A percentile compares a stretch with the other conserved stretches of the same genome.
These are phyloP conservation scores for Toxicodendron radicans DNA, from an alignment of 345 rosid species.

Conservation along the genomic window DNA sequence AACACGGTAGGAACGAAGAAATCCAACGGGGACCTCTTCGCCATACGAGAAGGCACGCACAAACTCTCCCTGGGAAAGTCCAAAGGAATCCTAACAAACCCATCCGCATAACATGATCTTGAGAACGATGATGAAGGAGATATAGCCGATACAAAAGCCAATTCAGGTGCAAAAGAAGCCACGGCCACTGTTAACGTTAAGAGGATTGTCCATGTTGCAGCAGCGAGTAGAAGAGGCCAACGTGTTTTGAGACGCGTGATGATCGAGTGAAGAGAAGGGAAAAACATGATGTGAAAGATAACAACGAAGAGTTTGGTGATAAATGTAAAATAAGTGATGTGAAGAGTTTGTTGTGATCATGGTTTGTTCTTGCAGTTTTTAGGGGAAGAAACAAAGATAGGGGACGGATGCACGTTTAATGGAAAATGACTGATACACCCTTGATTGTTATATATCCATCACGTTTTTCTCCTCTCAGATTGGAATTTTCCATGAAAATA, in stretches of 20 bases:
- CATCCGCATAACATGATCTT: slow-evolving; percentile 21
- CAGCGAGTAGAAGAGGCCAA: slow-evolving; percentile 18
- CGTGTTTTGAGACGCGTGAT: background rate
- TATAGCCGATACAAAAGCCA: slow-evolving; percentile 38
- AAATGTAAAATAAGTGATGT: background rate
- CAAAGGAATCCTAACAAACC: slow-evolving; percentile 35
- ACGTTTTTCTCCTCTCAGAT: background rate
- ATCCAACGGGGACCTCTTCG: slow-evolving; percentile 36
- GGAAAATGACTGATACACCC: background rate
- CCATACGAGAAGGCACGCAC: slow-evolving; percentile 35
- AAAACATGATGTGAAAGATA: slow-evolving; percentile 8
- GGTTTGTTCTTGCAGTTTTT: background rate
- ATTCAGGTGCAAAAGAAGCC: slow-evolving; percentile 34
- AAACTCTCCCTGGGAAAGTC: slow-evolving; percentile 29
- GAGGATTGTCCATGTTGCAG: slow-evolving; percentile 36
- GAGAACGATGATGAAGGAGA: slow-evolving; percentile 28
- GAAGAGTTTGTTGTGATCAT: background rate
- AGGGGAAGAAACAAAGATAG: background rate
- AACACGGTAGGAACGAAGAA: slow-evolving; percentile 41
- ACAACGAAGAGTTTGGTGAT: background rate
- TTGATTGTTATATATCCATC: background rate
- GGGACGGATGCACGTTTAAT: slow-evolving; percentile 13
- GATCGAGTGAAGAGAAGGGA: slow-evolving; percentile 15
- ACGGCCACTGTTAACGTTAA: slow-evolving; percentile 28
- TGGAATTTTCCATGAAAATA: too few relatives aligned